These are phyloP conservation scores for Amphichorda felina DNA, from an alignment of 2,329 filamentous ascomycete species.

Conservation along the genomic window DNA sequence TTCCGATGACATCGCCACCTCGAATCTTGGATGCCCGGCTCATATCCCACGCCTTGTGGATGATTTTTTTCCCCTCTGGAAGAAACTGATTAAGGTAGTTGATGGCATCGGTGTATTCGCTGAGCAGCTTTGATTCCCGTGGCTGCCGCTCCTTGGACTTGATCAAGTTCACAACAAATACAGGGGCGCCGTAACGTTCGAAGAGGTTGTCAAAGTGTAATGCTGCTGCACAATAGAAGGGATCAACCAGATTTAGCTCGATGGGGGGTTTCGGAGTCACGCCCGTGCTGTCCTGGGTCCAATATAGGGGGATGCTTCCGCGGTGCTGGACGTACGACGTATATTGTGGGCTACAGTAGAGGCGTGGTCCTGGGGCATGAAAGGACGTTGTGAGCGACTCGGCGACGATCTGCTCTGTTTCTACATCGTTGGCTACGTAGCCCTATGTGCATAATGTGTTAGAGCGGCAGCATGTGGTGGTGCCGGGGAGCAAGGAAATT, in stretches of 20 bases:
- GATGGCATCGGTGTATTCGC: constrained; percentile 79
- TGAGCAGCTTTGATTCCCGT: constrained; percentile 79
- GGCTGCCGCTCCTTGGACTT: constrained; percentile 81
- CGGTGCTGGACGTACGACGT: constrained; percentile 96
- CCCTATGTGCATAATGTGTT: too few species aligned
- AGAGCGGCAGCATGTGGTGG: too few species aligned
- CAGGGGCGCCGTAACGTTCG: constrained; percentile 79
- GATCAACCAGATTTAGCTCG: constrained; percentile 87
- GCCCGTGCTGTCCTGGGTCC: constrained; percentile 92
- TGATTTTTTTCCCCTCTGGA: constrained; percentile 70
- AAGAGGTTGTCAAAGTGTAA: constrained; percentile 94
- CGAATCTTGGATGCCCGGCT: constrained; percentile 85
- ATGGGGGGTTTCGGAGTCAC: constrained; percentile 96
- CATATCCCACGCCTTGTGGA: constrained; percentile 98
- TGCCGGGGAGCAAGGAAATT: constrained; percentile 8
- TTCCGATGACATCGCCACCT: constrained; percentile 89
- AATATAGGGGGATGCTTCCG: constrained; percentile 92
- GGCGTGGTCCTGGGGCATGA: constrained; percentile 73
- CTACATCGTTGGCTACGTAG: constrained; percentile 96
- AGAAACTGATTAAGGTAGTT: constrained; percentile 92
- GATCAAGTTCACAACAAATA: constrained; percentile 87
- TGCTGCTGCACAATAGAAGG: constrained; percentile 87
- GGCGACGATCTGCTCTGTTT: constrained; percentile 96
- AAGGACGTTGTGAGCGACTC: constrained; percentile 93
- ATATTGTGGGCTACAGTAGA: constrained; percentile 82